Conservation (phyloP, 2,329 filamentous ascomycete genomes). For the Ceratocystis cubensis region DNA sequence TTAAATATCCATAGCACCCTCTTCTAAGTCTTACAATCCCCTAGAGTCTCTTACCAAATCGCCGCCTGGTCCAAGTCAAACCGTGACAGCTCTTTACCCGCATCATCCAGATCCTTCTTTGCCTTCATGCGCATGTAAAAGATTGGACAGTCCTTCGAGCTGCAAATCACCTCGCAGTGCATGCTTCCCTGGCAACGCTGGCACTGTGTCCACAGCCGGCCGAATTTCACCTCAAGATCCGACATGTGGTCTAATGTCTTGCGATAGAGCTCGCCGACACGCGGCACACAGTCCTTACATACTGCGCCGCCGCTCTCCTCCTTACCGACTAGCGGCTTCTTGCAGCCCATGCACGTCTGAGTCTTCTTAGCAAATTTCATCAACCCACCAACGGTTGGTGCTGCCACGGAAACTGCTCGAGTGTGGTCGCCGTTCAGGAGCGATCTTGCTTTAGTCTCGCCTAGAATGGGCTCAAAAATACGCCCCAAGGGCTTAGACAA, state of each 20-base stretch:
- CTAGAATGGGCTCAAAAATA: conserved; percentile 96
- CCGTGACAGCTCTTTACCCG: conserved; percentile 72
- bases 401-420: conserved; percentile 83
- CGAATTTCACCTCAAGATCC: conserved; percentile 86
- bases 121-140: conserved; percentile 99
- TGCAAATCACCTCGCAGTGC: conserved; percentile 97
- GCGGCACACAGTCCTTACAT: conserved; percentile 70
- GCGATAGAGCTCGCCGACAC: conserved; percentile 85
- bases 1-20: no score
- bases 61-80: conserved; percentile 79
- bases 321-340: conserved; percentile 76
- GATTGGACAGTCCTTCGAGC: conserved; percentile 90
- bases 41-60: conserved; percentile 34
- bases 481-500: conserved; percentile 84
- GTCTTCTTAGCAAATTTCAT: conserved; percentile 99
- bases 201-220: conserved; percentile 92
- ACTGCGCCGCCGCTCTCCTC: conserved; percentile 76
- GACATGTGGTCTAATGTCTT: conserved; percentile 79
- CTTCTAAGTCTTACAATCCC: not conserved
- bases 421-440: conserved; percentile 89
- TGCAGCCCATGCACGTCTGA: conserved; percentile 96
- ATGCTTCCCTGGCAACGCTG: conserved; percentile 95
- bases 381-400: conserved; percentile 77
- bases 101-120: conserved; percentile 96
- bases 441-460: conserved; percentile 77